Evolutionary conservation across 108 stramenopile species (phyloP), one percentile per base, ranked within the genome.

Genomic region (Fistulifera solaris): DNA sequence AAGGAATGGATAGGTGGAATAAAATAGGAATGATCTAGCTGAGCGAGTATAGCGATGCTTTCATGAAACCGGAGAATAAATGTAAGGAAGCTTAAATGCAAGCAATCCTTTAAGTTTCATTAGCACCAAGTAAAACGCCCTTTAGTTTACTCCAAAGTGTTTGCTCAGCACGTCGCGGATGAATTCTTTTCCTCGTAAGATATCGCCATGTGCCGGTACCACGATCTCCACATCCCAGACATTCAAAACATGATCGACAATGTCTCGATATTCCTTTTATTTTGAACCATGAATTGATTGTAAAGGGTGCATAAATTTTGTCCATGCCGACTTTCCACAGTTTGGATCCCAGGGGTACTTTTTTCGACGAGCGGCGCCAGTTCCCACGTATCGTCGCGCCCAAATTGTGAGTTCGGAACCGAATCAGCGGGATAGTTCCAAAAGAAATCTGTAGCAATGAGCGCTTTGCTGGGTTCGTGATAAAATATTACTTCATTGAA

Each of bases 371-470:
- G 41, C 4, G 89, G 89, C 11, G 89, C 89, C 18, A 85, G 54
- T 28, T 83, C 83, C 79, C 83, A 85, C 27, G 43, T 64, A 52
- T 62, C 53, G 14, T 60, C 27, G 25, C 42, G 45, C 52, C 38
- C 49, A 54, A 70, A 38, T 53, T 85, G 83, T 5, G 76, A 70
- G 54, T 84, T 87, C 15, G 88, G 85, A 8, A 75, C 63, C 2
- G 77, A 83, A 50, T 81, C 76, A 8, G 62, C 40, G 0, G 91
- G 91, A 62, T 93, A 93, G 65, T 93, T 93, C 91, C 91, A 93
- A 63, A 71, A 93, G 11, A 80, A 51, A 73, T 93, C 91, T 1
- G 87, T 88, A 2, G 54, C 68, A 22, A 93, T n/a, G n/a, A 93
- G 44, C 12, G 80, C 72, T 54, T 80, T 81, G 19, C 77, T 75